Conservation (phyloP, 2,329 filamentous ascomycete genomes). For the Pyricularia sp. region DNA sequence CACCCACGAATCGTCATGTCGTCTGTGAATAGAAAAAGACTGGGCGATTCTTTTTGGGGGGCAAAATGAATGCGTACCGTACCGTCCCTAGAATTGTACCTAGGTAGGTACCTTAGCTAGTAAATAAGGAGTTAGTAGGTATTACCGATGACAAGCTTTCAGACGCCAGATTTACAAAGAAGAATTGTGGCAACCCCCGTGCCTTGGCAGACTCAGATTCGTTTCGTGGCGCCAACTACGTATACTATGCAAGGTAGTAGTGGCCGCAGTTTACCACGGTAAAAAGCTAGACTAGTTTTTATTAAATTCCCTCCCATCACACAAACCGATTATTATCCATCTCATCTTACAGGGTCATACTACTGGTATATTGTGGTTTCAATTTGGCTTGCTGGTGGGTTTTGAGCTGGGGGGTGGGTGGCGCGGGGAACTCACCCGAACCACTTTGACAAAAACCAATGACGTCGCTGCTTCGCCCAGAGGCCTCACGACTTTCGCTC, state of each 20-base stretch:
- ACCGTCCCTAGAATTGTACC: too few relatives aligned
- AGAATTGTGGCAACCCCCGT: background rate
- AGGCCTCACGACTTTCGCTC: constrained; percentile 10
- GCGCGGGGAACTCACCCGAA: background rate
- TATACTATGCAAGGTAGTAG: background rate
- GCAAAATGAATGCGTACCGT: too few relatives aligned
- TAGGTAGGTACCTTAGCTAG: too few relatives aligned
- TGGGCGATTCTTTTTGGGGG: too few relatives aligned
- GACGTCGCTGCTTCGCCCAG: constrained; percentile 4
- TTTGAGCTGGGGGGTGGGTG: background rate
- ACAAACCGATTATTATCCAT: background rate
- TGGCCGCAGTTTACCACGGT: too few relatives aligned
- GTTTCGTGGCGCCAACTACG: background rate
- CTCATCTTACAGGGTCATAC: background rate
- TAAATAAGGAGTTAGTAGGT: too few relatives aligned
- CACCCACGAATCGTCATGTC: background rate
- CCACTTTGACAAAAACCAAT: constrained; percentile 4
- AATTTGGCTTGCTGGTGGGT: background rate
- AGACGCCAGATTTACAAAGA: background rate
- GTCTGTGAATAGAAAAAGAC: background rate
- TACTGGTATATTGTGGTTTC: background rate
- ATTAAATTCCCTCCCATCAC: background rate
- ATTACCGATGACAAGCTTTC: background rate
- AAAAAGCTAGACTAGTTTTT: background rate
- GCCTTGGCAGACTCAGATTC: background rate